Conservation (phyloP, 23 red algal genomes). For the Cyanidioschyzon merolae region DNA sequence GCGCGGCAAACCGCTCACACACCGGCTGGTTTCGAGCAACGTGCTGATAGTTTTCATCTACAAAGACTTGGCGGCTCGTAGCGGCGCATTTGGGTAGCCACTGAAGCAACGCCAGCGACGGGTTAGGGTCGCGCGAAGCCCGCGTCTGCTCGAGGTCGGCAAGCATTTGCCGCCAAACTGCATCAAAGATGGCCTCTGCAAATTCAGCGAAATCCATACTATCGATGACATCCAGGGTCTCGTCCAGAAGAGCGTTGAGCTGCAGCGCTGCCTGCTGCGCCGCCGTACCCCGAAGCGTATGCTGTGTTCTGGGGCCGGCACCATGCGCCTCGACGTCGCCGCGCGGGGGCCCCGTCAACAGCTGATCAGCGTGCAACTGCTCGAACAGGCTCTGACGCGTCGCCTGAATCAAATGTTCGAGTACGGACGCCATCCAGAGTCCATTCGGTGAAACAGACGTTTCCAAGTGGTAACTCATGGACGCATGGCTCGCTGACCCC, state of each 20-base stretch:
- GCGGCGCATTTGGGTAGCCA: slow-evolving; percentile 1
- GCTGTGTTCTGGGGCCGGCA: too few relatives aligned
- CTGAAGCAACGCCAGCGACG: background rate
- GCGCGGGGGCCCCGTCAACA: background rate
- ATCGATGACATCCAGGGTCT: slow-evolving; percentile 15
- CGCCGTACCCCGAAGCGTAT: too few relatives aligned
- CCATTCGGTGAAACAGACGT: background rate
- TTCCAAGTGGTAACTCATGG: background rate
- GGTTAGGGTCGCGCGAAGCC: background rate
- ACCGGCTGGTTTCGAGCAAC: background rate
- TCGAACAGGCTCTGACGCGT: background rate
- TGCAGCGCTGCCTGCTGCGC: background rate
- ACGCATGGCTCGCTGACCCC: background rate
- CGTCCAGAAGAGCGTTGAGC: background rate
- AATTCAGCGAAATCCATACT: background rate
- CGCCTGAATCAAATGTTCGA: background rate
- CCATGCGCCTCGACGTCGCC: too few relatives aligned
- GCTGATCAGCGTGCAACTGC: background rate
- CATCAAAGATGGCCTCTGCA: background rate
- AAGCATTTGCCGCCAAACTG: background rate
- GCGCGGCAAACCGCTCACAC: background rate
- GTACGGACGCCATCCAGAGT: background rate
- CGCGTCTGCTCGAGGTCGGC: background rate
- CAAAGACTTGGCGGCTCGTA: background rate
- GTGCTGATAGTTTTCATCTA: background rate